phyloP scores from a whole-genome alignment of 108 stramenopile genomes.

The Pseudonitzschia multiseries region DNA sequence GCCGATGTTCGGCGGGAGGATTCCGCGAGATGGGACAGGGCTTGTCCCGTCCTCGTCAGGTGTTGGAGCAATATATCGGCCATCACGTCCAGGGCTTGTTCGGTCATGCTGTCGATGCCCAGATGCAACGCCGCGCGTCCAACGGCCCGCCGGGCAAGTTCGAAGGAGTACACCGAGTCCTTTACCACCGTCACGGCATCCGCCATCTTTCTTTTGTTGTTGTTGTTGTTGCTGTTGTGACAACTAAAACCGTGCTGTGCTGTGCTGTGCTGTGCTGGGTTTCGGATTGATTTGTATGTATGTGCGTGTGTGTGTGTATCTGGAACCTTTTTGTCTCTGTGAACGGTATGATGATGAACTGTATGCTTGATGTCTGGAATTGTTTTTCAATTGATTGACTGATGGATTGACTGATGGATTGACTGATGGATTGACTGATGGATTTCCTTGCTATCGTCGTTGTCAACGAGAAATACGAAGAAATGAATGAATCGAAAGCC shows the following conservation, averaged over 20 bases:
- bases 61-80: slow-evolving; percentile 65
- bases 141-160: slow-evolving; percentile 67
- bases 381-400: no score
- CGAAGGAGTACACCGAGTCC: slow-evolving; percentile 56
- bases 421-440: no score
- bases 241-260: no score
- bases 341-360: background rate
- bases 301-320: no score
- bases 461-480: no score
- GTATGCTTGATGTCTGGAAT: background rate
- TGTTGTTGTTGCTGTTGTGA: no score
- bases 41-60: slow-evolving; percentile 56
- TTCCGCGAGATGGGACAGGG: slow-evolving; percentile 65
- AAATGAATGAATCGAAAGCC: background rate
- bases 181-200: slow-evolving; percentile 10
- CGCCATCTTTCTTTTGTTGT: background rate
- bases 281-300: background rate
- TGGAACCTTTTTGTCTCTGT: background rate
- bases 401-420: no score
- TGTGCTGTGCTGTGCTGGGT: background rate
- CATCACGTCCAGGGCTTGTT: slow-evolving; percentile 64
- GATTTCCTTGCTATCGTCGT: no score
- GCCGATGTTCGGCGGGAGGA: slow-evolving; percentile 68
- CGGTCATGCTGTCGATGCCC: slow-evolving; percentile 72
- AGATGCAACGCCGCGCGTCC: slow-evolving; percentile 82